phyloP scores from a whole-genome alignment of 495 filamentous ascomycete genomes.

The Neurospora intermedia region DNA sequence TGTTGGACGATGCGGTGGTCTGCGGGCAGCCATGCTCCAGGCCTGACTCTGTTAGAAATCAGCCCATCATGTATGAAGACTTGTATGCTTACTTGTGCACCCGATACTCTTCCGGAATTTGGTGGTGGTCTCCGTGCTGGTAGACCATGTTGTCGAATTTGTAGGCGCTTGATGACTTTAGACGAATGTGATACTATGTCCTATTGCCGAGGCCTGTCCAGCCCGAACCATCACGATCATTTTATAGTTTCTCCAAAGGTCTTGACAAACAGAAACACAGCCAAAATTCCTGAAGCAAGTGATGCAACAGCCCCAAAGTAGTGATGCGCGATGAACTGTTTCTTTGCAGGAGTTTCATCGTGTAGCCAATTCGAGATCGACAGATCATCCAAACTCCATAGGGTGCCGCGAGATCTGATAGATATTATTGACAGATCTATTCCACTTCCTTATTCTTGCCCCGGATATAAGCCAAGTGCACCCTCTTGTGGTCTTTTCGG shows the following conservation, averaged over 20 bases:
- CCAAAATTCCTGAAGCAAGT: background rate
- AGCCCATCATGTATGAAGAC: background rate
- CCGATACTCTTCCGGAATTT: constrained; percentile 34
- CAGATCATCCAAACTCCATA: background rate
- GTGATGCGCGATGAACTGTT: background rate
- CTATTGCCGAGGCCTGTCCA: background rate
- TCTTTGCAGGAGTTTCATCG: background rate
- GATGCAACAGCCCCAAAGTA: background rate
- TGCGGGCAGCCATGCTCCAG: constrained; percentile 41
- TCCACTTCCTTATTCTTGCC: background rate
- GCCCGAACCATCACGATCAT: background rate
- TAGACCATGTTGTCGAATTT: constrained; percentile 26
- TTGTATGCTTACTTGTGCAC: constrained; percentile 21
- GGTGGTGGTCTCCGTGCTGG: constrained; percentile 32
- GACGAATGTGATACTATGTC: background rate
- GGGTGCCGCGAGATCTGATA: background rate
- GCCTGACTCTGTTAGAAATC: constrained; percentile 18
- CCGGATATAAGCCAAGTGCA: constrained; percentile 22
- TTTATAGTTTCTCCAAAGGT: background rate
- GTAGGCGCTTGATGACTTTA: background rate
- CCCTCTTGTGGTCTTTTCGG: constrained; percentile 29
- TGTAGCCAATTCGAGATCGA: background rate
- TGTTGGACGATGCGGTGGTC: constrained; percentile 40
- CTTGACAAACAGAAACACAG: background rate
- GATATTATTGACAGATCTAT: background rate